Base-by-base conservation (phyloP, 2,329 filamentous ascomycete species). In the Zymoseptoria passerinii region DNA sequence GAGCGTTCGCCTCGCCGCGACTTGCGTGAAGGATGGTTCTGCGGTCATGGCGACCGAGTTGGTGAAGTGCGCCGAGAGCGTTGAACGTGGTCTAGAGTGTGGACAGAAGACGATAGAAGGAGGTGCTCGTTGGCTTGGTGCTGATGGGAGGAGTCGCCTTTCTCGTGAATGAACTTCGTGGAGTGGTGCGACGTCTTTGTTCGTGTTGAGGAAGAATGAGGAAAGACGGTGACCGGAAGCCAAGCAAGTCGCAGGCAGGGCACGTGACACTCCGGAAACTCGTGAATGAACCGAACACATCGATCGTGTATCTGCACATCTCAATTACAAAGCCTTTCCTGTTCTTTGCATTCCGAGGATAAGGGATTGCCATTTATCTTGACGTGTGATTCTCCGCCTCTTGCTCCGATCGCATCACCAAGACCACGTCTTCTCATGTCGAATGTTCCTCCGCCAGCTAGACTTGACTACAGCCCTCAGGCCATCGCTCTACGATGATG, bases 391-490 rank as follows among this genome's bases (percentile, higher is more conserved):
- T 13, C 13, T n/a, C 4, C 5, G 13, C 13, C n/a, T 44, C 35
- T 44, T 7, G 10, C 13, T 16, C 16, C n/a, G 35, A 44, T 44
- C 35, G 35, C 7, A 44, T 16, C n/a, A 16, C 10, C n/a, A 16
- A 13, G 16, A 44, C 35, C 16, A 44, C 10, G 13, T 44, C 16
- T 13, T 44, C 53, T 55, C 57, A 68, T 70, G 68, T 66, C 66
- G 89, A 81, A 97, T 97, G 92, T 96, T 95, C 83, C 82, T 96
- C 81, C 92, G 95, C 81, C 85, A 88, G 69, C 83, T 97, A 74
- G 92, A 99, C 77, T 84, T 99, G 70, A 99, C 94, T 59, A 96
- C 92, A 78, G 94, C 94, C 72, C 83, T 96, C 72, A 89, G 94
- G 80, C 94, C 94, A 69, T 88, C 87, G 61, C 88, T 96, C 73